Base-by-base conservation (phyloP, 176 grass and related monocot species). In the Dendrocalamus sinicus region DNA sequence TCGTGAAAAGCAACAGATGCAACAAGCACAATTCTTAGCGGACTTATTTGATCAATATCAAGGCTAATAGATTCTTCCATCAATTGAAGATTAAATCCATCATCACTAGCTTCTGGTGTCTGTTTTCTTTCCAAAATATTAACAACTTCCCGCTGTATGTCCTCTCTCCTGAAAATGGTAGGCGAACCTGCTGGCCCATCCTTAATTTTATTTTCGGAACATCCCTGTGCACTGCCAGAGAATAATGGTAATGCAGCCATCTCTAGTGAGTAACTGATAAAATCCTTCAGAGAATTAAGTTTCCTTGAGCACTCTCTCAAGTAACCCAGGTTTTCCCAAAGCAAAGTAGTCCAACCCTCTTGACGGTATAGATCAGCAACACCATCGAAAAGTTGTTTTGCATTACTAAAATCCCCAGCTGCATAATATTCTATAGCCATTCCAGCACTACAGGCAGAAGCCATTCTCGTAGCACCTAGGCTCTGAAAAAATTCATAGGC, bases 351-450 rank as follows among this genome's bases (percentile, higher is more conserved):
- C 96, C 96, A 96, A 19, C 96, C 96, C 79, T 96, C 96, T 71
- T 93, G 89, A 43, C 96, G 91, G 62, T 94, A 99, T 70, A 94
- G 53, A 70, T 74, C 88, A 86, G 88, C 90, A 84, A 91, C 82
- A 80, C 70, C 66, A 81, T 99, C 92, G 82, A 96, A 99, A 86
- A 96, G 93, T 73, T 96, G 84, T 40, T 94, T 99, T 66, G 92
- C 90, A 2, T 95, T 92, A 75, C 60, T 65, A 70, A 94, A 99
- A 51, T 99, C 92, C 17, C 88, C 92, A 44, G 90, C 87, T 39
- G 90, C 72, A 46, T 92, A 91, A 85, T 99, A 99, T 73, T 99
- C 96, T 67, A 87, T 90, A 51, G 96, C 96, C 96, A 99, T 99
- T 80, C 93, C 90, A 84, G 80, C 73, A 58, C 83, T 92, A 79